phyloP scores from a whole-genome alignment of 805 yeast genomes.

The Myxozyma vanderwaltii region DNA sequence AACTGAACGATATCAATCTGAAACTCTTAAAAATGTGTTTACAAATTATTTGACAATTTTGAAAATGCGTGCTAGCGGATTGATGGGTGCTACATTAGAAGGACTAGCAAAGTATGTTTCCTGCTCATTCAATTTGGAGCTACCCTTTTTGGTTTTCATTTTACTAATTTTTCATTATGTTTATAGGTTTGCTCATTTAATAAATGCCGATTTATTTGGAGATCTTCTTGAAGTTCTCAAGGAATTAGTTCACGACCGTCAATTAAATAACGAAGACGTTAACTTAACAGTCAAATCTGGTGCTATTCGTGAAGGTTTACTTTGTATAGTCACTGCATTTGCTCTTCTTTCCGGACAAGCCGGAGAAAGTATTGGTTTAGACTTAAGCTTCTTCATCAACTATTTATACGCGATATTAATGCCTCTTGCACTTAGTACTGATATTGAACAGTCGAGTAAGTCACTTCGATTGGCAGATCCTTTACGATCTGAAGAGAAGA shows the following conservation, averaged over 20 bases:
- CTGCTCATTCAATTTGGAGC: not conserved
- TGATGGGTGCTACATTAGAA: slow-evolving; percentile 86
- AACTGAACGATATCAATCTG: slow-evolving; percentile 81
- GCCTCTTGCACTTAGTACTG: slow-evolving; percentile 73
- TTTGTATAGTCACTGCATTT: slow-evolving; percentile 88
- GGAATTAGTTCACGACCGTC: slow-evolving; percentile 58
- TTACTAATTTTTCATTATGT: not conserved
- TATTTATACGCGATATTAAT: slow-evolving; percentile 70
- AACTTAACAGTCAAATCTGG: slow-evolving; percentile 34
- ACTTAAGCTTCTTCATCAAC: slow-evolving; percentile 76
- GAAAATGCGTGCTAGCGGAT: slow-evolving; percentile 59
- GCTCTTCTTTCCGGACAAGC: slow-evolving; percentile 77
- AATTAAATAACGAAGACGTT: slow-evolving; percentile 44
- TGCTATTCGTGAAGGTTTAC: slow-evolving; percentile 62
- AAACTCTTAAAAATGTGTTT: slow-evolving; percentile 71
- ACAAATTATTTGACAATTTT: slow-evolving; percentile 76
- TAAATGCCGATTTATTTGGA: slow-evolving; percentile 88
- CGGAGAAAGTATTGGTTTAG: slow-evolving; percentile 72
- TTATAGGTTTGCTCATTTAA: slow-evolving; percentile 76
- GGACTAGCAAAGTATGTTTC: slow-evolving; percentile 64
- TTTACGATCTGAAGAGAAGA: slow-evolving; percentile 39
- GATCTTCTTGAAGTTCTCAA: slow-evolving; percentile 87
- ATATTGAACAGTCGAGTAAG: slow-evolving; percentile 82
- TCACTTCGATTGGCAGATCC: slow-evolving; percentile 82
- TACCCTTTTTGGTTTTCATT: too few relatives aligned